Evolutionary conservation across 2,329 filamentous ascomycete species (phyloP), one percentile per base, ranked within the genome.

Genomic region (Beauveria pseudobassiana): DNA sequence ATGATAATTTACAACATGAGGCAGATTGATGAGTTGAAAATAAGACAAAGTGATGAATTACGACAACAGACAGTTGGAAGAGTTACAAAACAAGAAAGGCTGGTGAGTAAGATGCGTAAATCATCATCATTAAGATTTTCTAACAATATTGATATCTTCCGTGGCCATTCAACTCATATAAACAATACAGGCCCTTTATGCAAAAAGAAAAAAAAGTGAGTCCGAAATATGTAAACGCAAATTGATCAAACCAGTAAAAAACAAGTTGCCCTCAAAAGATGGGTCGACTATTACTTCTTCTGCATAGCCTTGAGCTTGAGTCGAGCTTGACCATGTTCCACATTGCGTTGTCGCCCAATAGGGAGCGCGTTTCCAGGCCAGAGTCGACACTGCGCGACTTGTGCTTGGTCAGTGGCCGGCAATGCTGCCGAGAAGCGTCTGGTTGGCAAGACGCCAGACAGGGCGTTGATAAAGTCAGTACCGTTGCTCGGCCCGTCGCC

Each of bases 361-460:
- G 18, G 22, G 67, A 66, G 38, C 65, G 64, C 12, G 65, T 61
- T 9, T 64, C 60, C 5, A 65, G 62, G 5, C 53, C 20, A 61
- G 65, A 48, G 62, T 67, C 38, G 50, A 40, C 18, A 55, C 62
- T n/a, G 59, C 46, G 30, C 61, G 62, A 16, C 34, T 28, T 40
- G 16, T 55, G 52, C 52, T 61, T 52, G 16, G 73, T 72, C 72
- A 78, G 54, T 77, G 73, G 9, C 65, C 66, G 4, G 76, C 42
- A 4, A 75, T 67, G 20, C 74, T 69, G 46, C 75, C 71, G 12
- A 78, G 66, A 5, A 78, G 68, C 0, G 76, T 78, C 5, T 69
- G 67, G 53, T 78, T 78, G 3, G 75, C 74, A 9, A 65, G 1
- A 74, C 69, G 14, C 74, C 74, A 18, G 62, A 63, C 16, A 62